Conservation (phyloP, 1,139 yeast species). For the Hyphopichia buzzinii region DNA sequence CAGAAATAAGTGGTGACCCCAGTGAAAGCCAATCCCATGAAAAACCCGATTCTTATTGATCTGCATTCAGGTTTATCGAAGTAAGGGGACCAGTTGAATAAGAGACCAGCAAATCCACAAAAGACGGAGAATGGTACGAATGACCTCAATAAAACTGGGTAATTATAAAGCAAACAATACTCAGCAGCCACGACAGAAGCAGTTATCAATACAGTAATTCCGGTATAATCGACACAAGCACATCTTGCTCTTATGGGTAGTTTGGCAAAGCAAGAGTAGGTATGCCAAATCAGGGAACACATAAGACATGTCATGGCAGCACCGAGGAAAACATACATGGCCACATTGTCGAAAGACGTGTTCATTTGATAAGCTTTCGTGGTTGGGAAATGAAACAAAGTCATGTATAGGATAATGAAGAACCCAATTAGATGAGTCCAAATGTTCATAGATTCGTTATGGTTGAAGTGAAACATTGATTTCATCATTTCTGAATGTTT, state of each 20-base stretch:
- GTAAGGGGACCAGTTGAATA: slow-evolving; percentile 85
- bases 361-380: slow-evolving; percentile 42
- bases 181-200: slow-evolving; percentile 89
- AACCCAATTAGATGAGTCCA: slow-evolving; percentile 90
- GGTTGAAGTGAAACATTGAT: slow-evolving; percentile 57
- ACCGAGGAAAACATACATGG: slow-evolving; percentile 60
- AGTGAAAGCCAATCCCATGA: slow-evolving; percentile 71
- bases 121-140: slow-evolving; percentile 61
- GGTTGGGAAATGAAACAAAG: slow-evolving; percentile 60
- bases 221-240: slow-evolving; percentile 95
- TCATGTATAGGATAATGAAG: slow-evolving; percentile 52
- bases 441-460: slow-evolving; percentile 89
- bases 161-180: slow-evolving; percentile 70
- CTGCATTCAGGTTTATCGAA: slow-evolving; percentile 88
- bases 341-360: slow-evolving; percentile 46
- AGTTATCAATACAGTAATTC: slow-evolving; percentile 85
- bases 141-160: slow-evolving; percentile 44
- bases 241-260: slow-evolving; percentile 63
- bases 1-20: slow-evolving; percentile 69
- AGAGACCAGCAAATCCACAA: slow-evolving; percentile 71
- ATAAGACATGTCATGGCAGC: slow-evolving; percentile 77
- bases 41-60: slow-evolving; percentile 77
- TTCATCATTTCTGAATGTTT: slow-evolving; percentile 58
- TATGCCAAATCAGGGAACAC: slow-evolving; percentile 88
- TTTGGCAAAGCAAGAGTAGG: slow-evolving; percentile 77